These are phyloP conservation scores for Serendipita indica DNA, from an alignment of 768 basidiomycete species.

Conservation along the genomic window DNA sequence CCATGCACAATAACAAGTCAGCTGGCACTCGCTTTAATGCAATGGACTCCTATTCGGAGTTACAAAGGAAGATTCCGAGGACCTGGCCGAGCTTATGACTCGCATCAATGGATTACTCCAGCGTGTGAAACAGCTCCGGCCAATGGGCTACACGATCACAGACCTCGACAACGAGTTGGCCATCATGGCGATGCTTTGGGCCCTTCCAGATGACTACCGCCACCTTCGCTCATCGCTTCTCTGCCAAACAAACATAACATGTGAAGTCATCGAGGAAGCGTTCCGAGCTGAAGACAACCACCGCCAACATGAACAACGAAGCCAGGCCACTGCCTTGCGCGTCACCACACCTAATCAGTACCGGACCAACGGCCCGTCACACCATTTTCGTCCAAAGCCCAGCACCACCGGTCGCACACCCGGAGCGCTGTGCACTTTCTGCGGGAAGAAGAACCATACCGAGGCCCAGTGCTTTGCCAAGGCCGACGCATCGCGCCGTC, in stretches of 20 bases:
- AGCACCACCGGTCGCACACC: background rate
- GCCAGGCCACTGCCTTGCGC: background rate
- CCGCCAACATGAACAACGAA: background rate
- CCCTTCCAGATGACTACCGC: background rate
- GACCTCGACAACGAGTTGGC: background rate
- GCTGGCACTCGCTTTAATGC: slow-evolving; percentile 15
- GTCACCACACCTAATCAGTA: no score
- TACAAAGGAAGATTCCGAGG: slow-evolving; percentile 13
- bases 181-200: background rate
- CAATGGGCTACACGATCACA: background rate
- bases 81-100: slow-evolving; percentile 11
- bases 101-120: slow-evolving; percentile 13
- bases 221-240: slow-evolving; percentile 1
- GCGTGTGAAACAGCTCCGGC: slow-evolving; percentile 13
- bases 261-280: background rate
- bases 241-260: background rate
- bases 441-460: background rate
- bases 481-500: background rate
- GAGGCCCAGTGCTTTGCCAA: background rate
- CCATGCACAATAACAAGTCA: slow-evolving; percentile 14
- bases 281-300: slow-evolving; percentile 7
- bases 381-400: background rate
- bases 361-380: background rate
- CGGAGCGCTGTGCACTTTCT: background rate
- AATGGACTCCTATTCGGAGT: slow-evolving; percentile 14